Base-by-base conservation (phyloP, 2,329 filamentous ascomycete genomes). In the Stagonosporopsis chrysanthemi region DNA sequence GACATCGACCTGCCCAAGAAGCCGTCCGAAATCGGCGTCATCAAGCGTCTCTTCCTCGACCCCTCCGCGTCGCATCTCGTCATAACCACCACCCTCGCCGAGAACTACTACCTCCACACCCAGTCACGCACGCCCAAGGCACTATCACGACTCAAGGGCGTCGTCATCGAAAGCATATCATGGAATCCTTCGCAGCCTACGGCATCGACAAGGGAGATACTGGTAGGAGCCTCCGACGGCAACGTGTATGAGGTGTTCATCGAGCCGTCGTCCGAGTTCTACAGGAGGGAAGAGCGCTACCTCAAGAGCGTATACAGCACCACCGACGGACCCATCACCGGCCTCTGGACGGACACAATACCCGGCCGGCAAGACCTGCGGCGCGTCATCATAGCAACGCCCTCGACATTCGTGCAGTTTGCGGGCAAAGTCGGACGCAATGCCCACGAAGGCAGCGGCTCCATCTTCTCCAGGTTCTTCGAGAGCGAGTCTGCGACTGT, bases 1-100 rank as follows among this genome's bases (percentile, higher is more conserved):
- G 94, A 99, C 78, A 97, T 99, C 75, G 95, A 99, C 76, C 86
- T 99, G 7, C 95, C 95, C 35, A 97, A 96, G 80, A 95, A 94
- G 71, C 87, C 91, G 15, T 89, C 91, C 35, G 94, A 99, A 76
- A 86, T 95, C 58, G 95, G 95, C 65, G 86, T 97, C 49, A 98
- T 99, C 72, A 89, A 90, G 67, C 91, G 90, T 80, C 92, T 99
- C 86, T 99, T 99, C 80, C 90, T 99, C 72, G 95, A 99, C 73
- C 94, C 95, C 26, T 97, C 94, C 11, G 95, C 95, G 26, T 97
- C 92, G 6, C 95, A 99, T 79, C 83, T 99, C 26, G 86, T 99
- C 63, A 88, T 99, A 66, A 92, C 90, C 74, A 99, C 95, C 3
- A 90, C 92, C 5, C 86, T 92, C 38, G 92, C 92, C 74, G 95